Base-by-base conservation (phyloP, 371 early-diverging fungal species). In the Syncephalastrum contaminatum region DNA sequence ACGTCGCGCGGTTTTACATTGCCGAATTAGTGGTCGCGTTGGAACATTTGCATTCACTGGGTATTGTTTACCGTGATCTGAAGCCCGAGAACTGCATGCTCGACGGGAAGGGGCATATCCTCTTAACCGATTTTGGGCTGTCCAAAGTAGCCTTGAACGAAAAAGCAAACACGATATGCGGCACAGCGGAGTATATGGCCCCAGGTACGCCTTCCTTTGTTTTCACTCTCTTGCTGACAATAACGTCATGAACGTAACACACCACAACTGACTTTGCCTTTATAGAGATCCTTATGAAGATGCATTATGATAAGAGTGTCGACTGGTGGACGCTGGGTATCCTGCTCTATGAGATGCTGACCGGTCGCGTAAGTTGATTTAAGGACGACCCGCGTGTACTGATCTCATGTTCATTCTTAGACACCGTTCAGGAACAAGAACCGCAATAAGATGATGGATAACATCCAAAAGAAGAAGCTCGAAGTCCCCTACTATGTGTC, bases 291-390 rank as follows among this genome's bases (percentile, higher is more conserved):
- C 77, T 97, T 25, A 65, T 83, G 42, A 91, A 88, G 42, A 68
- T 86, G 24, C 87, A 88, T 51, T 95, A 96, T 67, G 92, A 91
- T 51, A 88, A 89, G 48, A 72, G 79, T 30, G 93, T 92, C 10
- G 98, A 98, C 67, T 93, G 92, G 86, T 97, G 98, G 98, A 88
- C 93, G 3, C 80, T 95, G 24, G 98, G 95, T 20, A 89, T 95
- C 43, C 76, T 95, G 47, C 81, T 95, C 61, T 94, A 88, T 73
- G 94, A 95, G 62, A 90, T 95, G 90, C 60, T 92, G 59, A 86
- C 87, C 8, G 91, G 91, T 36, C 72, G 66, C 54, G 74, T 72
- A 66, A 64, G 69, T 54, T 44, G 39, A 4, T 8, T 30, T 10
- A 30, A 30, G 36, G 10, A 30, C 10, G 36, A 30, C 5, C 10